Conservation (phyloP, 208 protist genomes). For the Blechomonas ayalai region DNA sequence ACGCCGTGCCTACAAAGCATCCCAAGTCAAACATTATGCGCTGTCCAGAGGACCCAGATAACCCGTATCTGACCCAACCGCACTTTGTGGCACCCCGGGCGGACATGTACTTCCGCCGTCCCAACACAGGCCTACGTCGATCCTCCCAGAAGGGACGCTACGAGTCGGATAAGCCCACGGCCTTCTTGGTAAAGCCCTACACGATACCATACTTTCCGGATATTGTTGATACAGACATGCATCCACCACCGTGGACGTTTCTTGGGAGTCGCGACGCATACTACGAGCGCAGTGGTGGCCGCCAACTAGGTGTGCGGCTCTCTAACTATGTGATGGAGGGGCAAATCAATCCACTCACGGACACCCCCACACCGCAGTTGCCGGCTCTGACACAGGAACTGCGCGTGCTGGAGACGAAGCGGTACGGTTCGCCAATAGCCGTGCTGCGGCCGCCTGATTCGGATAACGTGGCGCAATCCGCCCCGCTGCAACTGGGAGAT, state of each 20-base stretch:
- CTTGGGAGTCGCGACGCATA: conserved; percentile 75
- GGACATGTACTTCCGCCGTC: conserved; percentile 79
- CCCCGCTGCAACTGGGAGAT: neutral
- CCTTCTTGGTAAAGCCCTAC: conserved; percentile 55
- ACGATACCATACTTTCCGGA: conserved; percentile 89
- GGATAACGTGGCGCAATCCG: conserved; percentile 3
- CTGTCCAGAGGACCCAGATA: conserved; percentile 71
- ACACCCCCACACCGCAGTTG: conserved; percentile 51
- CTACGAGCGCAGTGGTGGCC: conserved; percentile 55
- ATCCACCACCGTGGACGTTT: conserved; percentile 79
- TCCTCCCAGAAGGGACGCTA: conserved; percentile 71
- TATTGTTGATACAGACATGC: conserved; percentile 79
- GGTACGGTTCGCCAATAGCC: conserved; percentile 56
- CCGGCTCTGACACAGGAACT: conserved; percentile 53
- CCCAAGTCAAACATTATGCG: conserved; percentile 84
- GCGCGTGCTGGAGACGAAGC: conserved; percentile 28
- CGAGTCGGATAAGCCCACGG: conserved; percentile 58
- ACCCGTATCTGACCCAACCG: conserved; percentile 79
- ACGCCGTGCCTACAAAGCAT: conserved; percentile 82
- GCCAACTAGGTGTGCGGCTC: conserved; percentile 53
- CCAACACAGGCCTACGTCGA: conserved; percentile 56
- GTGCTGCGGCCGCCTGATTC: conserved; percentile 52
- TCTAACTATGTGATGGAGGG: conserved; percentile 43
- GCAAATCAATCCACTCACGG: conserved; percentile 36
- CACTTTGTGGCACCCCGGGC: conserved; percentile 73